Percentiles rank a stretch among this genome's conserved stretches.
Conservation (phyloP, 352 stramenopile species). For the Globisporangium emineosum region DNA sequence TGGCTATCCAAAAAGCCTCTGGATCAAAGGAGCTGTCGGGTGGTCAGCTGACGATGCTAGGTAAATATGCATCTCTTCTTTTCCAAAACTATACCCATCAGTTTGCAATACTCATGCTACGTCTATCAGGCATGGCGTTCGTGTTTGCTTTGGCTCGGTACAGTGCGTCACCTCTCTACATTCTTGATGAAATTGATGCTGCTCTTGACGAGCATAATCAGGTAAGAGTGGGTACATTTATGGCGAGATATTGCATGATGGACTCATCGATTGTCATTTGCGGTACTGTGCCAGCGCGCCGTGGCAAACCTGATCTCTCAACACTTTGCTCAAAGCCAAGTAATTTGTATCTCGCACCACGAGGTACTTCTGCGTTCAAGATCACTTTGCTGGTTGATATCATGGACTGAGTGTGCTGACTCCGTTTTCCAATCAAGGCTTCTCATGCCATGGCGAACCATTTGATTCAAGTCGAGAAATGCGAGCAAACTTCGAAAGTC, state of each 20-base stretch:
- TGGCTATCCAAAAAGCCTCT: background rate
- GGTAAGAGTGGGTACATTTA: background rate
- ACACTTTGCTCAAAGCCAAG: background rate
- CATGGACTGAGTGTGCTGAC: background rate
- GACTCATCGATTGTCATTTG: background rate
- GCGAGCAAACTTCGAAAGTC: slow-evolving; percentile 11
- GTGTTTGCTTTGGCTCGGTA: background rate
- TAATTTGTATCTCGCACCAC: background rate
- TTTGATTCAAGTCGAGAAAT: slow-evolving; percentile 33
- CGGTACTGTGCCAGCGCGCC: background rate
- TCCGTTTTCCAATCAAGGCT: background rate
- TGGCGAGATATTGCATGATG: background rate
- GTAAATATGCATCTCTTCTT: background rate
- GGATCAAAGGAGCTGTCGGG: background rate
- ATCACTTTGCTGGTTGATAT: background rate
- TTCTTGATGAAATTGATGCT: background rate
- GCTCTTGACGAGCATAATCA: slow-evolving; percentile 1
- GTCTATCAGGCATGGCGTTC: background rate
- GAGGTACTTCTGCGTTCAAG: background rate
- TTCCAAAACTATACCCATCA: background rate
- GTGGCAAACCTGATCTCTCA: background rate
- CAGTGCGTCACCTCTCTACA: background rate
- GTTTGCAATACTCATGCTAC: background rate
- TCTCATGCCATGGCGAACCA: slow-evolving; percentile 14
- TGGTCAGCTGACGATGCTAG: background rate